Base-by-base conservation (phyloP, 345 rosid species). In the Hibiscus trionum region DNA sequence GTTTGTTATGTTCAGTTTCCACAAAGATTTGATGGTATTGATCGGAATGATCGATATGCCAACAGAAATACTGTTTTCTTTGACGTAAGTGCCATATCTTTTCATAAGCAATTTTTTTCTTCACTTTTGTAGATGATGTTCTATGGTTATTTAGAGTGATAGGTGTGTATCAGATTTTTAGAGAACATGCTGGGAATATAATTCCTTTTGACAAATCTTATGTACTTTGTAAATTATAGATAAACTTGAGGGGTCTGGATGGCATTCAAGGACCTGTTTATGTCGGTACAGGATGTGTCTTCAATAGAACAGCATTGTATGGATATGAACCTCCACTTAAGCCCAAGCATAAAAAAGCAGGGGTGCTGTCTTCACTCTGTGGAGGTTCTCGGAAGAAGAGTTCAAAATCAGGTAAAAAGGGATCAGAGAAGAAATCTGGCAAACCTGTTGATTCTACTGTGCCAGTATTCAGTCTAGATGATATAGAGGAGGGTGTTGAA, bases 201-300 rank as follows among this genome's bases (percentile, higher is more conserved):
- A 21, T n/a, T 59, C 1, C 24, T 77, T 57, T 4, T 69, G 66
- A 71, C 33, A 14, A 31, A 46, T 69, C 16, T 33, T 56, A 61
- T 68, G 31, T 37, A 21, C 42, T 58, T 72, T 44, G 35, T 44
- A 63, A 68, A 74, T 73, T 77, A 53, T 80, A 94, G 98, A 94
- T 94, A 19, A 95, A 95, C 79, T 87, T 95, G 88, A 89, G 97
- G 80, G 97, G 99, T 70, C 82, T 92, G 74, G 99, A 95, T 82
- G 99, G 99, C 62, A 88, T 95, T 82, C 99, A 95, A 88, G 99
- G 99, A 31, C 99, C 97, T 71, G 99, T 95, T 26, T 95, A 92
- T 62, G 99, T 95, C 72, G 99, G 99, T 78, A 95, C 99, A 49
- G 99, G 97, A 61, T 95, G 99, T 64, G 99, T 95, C 76, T 95